Base-by-base conservation (phyloP, 495 filamentous ascomycete genomes). In the Parachaetomium inaequale region DNA sequence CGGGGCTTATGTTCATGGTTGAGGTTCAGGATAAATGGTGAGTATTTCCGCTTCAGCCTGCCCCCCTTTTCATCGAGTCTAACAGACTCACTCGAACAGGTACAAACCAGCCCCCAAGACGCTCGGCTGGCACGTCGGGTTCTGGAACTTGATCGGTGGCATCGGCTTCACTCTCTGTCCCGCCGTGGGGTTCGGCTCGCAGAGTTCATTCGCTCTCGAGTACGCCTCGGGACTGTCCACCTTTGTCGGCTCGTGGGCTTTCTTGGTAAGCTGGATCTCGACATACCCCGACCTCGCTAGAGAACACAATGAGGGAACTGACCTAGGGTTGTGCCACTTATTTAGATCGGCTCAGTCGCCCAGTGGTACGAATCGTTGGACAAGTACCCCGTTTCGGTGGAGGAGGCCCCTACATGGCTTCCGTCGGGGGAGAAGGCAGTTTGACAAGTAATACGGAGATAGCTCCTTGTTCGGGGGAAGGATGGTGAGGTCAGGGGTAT, bases 241-340 rank as follows among this genome's bases (percentile, higher is more conserved):
- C 0, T 89, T 90, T 63, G 85, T 87, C 79, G 88, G 87, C 0
- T 83, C 79, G 5, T 88, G 85, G 84, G 85, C 85, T 28, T 90
- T 89, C 63, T 75, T 90, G 70, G 74, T 74, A 29, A 8, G 12
- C 14, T 17, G 12, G 12, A 45, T 57, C 5, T 29, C 11, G 3
- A 23, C 12, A 25, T 25, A 38, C 8, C 15, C 7, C 11, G 42
- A 34, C 17, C 17, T 29, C 5, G n/a, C n/a, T n/a, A n/a, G n/a
- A n/a, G n/a, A n/a, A n/a, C n/a, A n/a, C n/a, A n/a, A n/a, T n/a
- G n/a, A n/a, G n/a, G n/a, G n/a, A n/a, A 25, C 38, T 57, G 55
- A 57, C 55, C 31, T 47, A n/a, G n/a, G n/a, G n/a, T n/a, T n/a
- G n/a, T n/a, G n/a, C n/a, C 17, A 2, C 17, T 12, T 11, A 0